phyloP scores from a whole-genome alignment of 2,329 filamentous ascomycete species.

The Nemania abortiva region DNA sequence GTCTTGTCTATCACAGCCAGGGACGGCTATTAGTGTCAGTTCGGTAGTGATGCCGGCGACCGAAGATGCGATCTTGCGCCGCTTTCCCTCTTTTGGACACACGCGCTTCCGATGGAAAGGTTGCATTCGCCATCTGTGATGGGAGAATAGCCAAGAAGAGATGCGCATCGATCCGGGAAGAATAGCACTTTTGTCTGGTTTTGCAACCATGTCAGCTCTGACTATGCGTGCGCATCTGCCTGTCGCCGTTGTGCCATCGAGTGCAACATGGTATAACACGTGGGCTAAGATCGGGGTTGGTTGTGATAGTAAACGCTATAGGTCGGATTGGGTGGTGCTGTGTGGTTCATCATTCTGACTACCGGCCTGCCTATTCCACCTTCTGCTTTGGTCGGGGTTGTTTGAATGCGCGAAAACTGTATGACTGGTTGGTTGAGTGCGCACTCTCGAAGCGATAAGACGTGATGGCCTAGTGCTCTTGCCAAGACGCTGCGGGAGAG shows the following conservation, averaged over 20 bases:
- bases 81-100: background rate
- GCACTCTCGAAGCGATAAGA: background rate
- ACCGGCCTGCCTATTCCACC: constrained; percentile 8
- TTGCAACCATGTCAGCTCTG: constrained; percentile 16
- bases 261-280: background rate
- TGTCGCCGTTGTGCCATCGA: background rate
- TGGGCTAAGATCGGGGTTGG: constrained; percentile 5
- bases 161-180: background rate
- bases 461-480: background rate
- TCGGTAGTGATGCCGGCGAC: background rate
- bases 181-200: constrained; percentile 1
- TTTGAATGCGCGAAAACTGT: background rate
- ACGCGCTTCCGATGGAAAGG: background rate
- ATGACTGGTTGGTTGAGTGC: background rate
- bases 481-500: background rate
- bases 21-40: background rate
- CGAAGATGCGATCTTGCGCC: background rate
- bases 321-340: background rate
- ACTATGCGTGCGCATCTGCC: background rate
- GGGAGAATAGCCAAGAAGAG: background rate
- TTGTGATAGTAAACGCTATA: constrained; percentile 10
- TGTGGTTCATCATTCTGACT: background rate
- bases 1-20: background rate
- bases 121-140: background rate
- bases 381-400: constrained; percentile 22